Conservation (phyloP, 768 basidiomycete species). For the Suillus plorans region DNA sequence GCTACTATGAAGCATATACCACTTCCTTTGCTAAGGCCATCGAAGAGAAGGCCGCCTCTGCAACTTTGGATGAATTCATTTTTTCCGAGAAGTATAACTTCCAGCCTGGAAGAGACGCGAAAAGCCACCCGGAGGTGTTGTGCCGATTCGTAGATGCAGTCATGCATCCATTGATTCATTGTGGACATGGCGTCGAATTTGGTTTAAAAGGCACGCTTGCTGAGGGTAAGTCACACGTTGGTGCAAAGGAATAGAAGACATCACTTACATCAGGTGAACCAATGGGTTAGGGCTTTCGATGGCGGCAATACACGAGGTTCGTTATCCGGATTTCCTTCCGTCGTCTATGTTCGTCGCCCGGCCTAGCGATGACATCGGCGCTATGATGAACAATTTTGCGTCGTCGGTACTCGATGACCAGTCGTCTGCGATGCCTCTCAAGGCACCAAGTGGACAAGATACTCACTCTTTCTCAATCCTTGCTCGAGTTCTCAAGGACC, state of each 20-base stretch:
- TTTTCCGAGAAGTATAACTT: conserved; percentile 32
- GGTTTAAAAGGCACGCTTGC: conserved; percentile 57
- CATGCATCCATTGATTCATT: conserved; percentile 63
- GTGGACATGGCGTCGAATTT: conserved; percentile 64
- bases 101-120: conserved; percentile 13
- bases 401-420: conserved; percentile 10
- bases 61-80: conserved; percentile 23
- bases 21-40: conserved; percentile 24
- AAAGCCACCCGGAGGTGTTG: conserved; percentile 50
- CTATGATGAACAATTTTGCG: conserved; percentile 7
- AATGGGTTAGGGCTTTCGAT: conserved; percentile 25
- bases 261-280: not conserved
- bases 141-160: conserved; percentile 48
- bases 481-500: conserved; percentile 51
- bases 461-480: conserved; percentile 47
- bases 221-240: conserved; percentile 45
- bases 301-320: conserved; percentile 29
- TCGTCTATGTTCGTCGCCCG: conserved; percentile 13
- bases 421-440: not conserved
- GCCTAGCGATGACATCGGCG: not conserved
- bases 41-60: conserved; percentile 16
- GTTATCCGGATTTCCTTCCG: conserved; percentile 34
- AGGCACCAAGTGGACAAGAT: conserved; percentile 9
- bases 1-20: conserved; percentile 28
- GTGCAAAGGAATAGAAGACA: no score